phyloP scores from a whole-genome alignment of 2,329 filamentous ascomycete genomes.

The Colletotrichum incanum region DNA sequence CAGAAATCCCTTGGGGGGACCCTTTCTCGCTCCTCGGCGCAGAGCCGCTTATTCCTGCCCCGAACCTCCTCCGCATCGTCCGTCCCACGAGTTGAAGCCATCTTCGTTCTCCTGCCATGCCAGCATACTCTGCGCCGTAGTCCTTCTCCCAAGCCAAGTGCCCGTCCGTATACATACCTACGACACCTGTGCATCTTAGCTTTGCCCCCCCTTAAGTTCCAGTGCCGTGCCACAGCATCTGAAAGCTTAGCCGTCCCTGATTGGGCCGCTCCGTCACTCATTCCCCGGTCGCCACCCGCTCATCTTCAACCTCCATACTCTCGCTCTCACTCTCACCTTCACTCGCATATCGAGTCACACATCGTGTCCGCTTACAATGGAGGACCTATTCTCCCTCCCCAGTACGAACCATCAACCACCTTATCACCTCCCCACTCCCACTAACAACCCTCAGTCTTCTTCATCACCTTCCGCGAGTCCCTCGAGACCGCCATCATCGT shows the following conservation, averaged over 20 bases:
- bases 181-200: not conserved
- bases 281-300: conserved; percentile 26
- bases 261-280: not conserved
- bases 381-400: conserved; percentile 44
- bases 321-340: not conserved
- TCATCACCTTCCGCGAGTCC: conserved; percentile 79
- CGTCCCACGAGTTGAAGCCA: not conserved
- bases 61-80: not conserved
- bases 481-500: conserved; percentile 78
- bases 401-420: conserved; percentile 20
- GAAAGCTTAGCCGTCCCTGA: conserved; percentile 3
- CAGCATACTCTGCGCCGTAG: not conserved
- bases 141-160: not conserved
- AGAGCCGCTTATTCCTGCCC: conserved; percentile 15
- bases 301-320: conserved; percentile 14
- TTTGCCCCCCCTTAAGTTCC: not conserved
- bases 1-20: not conserved
- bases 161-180: not conserved
- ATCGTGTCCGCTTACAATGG: conserved; percentile 24
- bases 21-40: not conserved
- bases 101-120: not conserved
- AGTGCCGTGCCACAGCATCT: conserved; percentile 2
- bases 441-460: conserved; percentile 67
- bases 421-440: too few species aligned
- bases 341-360: not conserved